Conservation (phyloP, 2,329 filamentous ascomycete species). For the Fusarium caatingaense region DNA sequence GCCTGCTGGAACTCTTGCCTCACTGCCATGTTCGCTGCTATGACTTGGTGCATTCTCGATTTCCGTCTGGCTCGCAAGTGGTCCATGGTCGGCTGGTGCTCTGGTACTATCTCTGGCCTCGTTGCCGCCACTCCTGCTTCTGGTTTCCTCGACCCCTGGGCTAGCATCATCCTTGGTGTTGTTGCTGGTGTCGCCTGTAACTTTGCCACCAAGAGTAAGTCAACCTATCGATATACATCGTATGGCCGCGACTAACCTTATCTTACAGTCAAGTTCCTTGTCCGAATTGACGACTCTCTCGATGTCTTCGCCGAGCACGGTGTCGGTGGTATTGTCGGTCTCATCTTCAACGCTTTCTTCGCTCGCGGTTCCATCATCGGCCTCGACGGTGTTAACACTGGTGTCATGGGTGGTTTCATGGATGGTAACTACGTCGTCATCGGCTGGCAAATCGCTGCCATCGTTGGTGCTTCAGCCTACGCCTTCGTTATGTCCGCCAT, state of each 20-base stretch:
- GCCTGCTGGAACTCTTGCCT: constrained; percentile 98
- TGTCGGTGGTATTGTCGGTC: constrained; percentile 74
- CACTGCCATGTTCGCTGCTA: constrained; percentile 89
- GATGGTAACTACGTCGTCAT: constrained; percentile 79
- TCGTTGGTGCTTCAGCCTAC: constrained; percentile 74
- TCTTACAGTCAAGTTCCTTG: constrained; percentile 65
- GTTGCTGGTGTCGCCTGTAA: constrained; percentile 75
- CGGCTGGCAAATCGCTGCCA: constrained; percentile 84
- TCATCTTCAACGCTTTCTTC: constrained; percentile 80
- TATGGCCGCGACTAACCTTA: constrained; percentile 5
- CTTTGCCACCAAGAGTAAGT: constrained; percentile 70
- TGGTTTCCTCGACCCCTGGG: constrained; percentile 75
- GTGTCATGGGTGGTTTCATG: constrained; percentile 75
- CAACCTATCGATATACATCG: neutral
- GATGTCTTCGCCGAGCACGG: constrained; percentile 79
- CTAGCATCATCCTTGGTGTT: constrained; percentile 73
- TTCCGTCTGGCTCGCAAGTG: constrained; percentile 94
- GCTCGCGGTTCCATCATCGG: constrained; percentile 77
- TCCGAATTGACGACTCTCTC: constrained; percentile 76
- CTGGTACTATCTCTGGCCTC: constrained; percentile 76
- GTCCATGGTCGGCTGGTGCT: constrained; percentile 83
- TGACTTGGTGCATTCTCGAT: constrained; percentile 96
- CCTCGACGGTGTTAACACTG: constrained; percentile 81
- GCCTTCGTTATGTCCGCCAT: constrained; percentile 78
- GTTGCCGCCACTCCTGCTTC: constrained; percentile 77